Evolutionary conservation across 1,139 yeast species (phyloP).

Genomic region (Protomyces lactucae-debilis): DNA sequence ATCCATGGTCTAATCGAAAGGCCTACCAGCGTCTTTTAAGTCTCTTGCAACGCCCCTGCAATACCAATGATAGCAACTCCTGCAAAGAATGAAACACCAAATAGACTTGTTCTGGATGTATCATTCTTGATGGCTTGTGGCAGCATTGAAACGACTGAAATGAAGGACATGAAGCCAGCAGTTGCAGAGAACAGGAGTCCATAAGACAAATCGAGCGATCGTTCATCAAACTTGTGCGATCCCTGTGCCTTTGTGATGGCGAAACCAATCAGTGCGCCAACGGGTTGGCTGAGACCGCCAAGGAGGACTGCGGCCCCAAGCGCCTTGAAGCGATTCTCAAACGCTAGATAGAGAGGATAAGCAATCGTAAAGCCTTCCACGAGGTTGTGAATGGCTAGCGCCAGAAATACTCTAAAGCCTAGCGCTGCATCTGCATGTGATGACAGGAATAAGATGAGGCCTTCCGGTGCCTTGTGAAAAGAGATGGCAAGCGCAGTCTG

Average conservation of each 20-base stretch:
- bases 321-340: constrained; percentile 60
- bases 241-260: constrained; percentile 32
- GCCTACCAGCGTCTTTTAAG: neutral
- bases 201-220: constrained; percentile 33
- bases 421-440: constrained; percentile 65
- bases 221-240: neutral
- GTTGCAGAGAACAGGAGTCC: constrained; percentile 27
- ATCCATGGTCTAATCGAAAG: neutral
- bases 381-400: constrained; percentile 81
- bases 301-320: constrained; percentile 58
- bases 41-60: neutral
- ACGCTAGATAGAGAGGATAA: constrained; percentile 74
- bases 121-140: constrained; percentile 27
- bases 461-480: constrained; percentile 90
- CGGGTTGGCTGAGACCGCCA: constrained; percentile 82
- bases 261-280: constrained; percentile 77
- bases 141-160: constrained; percentile 21
- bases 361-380: constrained; percentile 97
- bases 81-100: constrained; percentile 16
- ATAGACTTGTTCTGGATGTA: constrained; percentile 1
- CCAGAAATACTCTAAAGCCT: constrained; percentile 75
- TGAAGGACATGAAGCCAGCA: constrained; percentile 27
- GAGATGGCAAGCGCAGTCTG: constrained; percentile 87
- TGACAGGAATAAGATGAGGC: constrained; percentile 79
- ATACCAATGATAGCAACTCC: constrained; percentile 24